Conservation (phyloP, 2,329 filamentous ascomycete genomes). For the Scorias spongiosa region DNA sequence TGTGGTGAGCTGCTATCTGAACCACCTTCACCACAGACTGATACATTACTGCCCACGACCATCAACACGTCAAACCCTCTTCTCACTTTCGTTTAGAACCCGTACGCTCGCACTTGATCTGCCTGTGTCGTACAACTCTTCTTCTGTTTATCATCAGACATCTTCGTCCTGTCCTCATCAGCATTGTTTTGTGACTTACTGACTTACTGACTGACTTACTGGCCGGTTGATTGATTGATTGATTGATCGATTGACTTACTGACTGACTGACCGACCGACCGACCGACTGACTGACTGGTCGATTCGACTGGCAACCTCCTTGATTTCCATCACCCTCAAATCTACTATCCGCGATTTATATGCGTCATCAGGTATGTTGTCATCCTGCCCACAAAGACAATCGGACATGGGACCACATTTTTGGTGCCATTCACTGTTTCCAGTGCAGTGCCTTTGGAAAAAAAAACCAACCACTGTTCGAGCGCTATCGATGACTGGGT, state of each 20-base stretch:
- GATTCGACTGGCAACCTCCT: not conserved
- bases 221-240: too few species aligned
- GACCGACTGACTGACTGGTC: too few species aligned
- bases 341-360: constrained; percentile 4
- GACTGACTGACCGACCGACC: too few species aligned
- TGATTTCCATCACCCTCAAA: not conserved
- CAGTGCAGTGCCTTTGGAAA: too few species aligned
- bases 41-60: constrained; percentile 4
- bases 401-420: too few species aligned
- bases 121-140: constrained; percentile 19
- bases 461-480: too few species aligned
- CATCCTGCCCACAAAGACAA: not conserved
- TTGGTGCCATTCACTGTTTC: too few species aligned
- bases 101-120: constrained; percentile 9
- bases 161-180: not conserved
- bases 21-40: not conserved
- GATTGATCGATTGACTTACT: too few species aligned
- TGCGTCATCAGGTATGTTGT: constrained; percentile 20
- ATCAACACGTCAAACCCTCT: not conserved
- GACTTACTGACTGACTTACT: too few species aligned
- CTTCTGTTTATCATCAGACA: not conserved
- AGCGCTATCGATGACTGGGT: too few species aligned
- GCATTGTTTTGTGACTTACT: too few species aligned
- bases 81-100: constrained; percentile 2
- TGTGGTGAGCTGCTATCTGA: not conserved